Base-by-base conservation (phyloP, 2,329 filamentous ascomycete genomes). In the Cladosporium sp. region DNA sequence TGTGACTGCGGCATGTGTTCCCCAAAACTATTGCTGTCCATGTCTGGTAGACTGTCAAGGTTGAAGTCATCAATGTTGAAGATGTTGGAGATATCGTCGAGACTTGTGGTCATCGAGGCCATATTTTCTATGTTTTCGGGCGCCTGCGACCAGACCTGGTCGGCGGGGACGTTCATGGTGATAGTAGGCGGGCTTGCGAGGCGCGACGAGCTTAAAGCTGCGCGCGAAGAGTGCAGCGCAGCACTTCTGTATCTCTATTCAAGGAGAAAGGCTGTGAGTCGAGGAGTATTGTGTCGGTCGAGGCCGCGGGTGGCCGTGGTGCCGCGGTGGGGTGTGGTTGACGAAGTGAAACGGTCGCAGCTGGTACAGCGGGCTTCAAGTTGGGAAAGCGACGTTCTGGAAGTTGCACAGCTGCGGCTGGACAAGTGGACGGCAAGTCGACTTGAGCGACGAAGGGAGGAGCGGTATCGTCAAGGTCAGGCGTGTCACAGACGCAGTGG, bases 61-160 rank as follows among this genome's bases (percentile, higher is more conserved):
- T 67, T 63, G 39, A 67, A 62, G 46, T 67, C 62, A 36, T 62
- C 63, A 38, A 68, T 65, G 43, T 73, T 69, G 57, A 75, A 68
- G 39, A 75, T 63, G 52, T 67, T 69, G 51, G 62, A 65, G 48
- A 74, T 69, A 51, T 73, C 70, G 53, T 73, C 69, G 32, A 73
- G 65, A 25, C 69, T 63, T 30, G 49, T 56, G 29, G 48, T 51
- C 53, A 67, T 60, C 32, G 65, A 58, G 53, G 67, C 67, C 70
- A 74, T 70, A 52, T 64, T 57, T 49, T 72, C 69, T 53, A 70
- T 65, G 19, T 65, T 65, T 51, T 71, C 69, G 29, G 59, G 49
- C 20, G 60, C 58, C 52, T 60, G 64, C 40, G 68, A 61, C 72
- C 72, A 75, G 55, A 67, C 40, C 52, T 60, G 59, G 38, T 53